A percentile compares a stretch with the other conserved stretches of the same genome.
phyloP scores from a whole-genome alignment of 805 yeast species.

The Wickerhamomyces tratensis region DNA sequence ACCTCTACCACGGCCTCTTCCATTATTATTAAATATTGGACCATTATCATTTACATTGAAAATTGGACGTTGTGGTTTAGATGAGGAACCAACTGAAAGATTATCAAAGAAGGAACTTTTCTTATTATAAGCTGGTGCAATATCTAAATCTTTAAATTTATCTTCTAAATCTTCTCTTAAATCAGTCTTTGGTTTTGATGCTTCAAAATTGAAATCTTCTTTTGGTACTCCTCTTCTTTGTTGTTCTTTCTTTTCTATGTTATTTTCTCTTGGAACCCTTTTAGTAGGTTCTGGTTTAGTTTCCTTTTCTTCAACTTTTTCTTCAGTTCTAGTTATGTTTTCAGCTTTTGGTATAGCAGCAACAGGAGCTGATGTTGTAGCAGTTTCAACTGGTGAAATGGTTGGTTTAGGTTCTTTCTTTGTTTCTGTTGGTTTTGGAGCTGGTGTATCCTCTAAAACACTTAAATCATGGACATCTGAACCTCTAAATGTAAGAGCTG shows the following conservation, averaged over 20 bases:
- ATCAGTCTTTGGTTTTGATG: slow-evolving; percentile 43
- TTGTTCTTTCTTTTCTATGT: background rate
- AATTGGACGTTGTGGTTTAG: slow-evolving; percentile 25
- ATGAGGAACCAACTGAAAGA: slow-evolving; percentile 60
- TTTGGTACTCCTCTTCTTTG: slow-evolving; percentile 29
- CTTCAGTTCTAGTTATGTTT: background rate
- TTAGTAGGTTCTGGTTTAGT: background rate
- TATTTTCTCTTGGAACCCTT: background rate
- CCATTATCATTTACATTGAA: slow-evolving; percentile 9
- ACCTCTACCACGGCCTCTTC: background rate
- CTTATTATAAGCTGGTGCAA: slow-evolving; percentile 52
- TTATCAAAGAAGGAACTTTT: slow-evolving; percentile 83
- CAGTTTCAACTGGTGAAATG: too few relatives aligned
- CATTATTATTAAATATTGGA: background rate
- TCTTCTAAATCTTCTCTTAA: slow-evolving; percentile 18
- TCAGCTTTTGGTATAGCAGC: too few relatives aligned
- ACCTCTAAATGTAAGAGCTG: slow-evolving; percentile 79
- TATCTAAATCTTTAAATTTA: slow-evolving; percentile 5
- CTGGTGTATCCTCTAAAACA: slow-evolving; percentile 55
- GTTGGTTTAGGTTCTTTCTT: slow-evolving; percentile 4
- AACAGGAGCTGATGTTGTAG: too few relatives aligned
- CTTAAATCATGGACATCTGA: slow-evolving; percentile 84
- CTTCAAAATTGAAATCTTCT: slow-evolving; percentile 66
- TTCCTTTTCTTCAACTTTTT: slow-evolving; percentile 1
- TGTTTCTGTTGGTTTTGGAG: slow-evolving; percentile 2